A percentile compares a stretch with the other conserved stretches of the same genome.
phyloP scores from a whole-genome alignment of 345 rosid genomes.

The Acer saccharum region DNA sequence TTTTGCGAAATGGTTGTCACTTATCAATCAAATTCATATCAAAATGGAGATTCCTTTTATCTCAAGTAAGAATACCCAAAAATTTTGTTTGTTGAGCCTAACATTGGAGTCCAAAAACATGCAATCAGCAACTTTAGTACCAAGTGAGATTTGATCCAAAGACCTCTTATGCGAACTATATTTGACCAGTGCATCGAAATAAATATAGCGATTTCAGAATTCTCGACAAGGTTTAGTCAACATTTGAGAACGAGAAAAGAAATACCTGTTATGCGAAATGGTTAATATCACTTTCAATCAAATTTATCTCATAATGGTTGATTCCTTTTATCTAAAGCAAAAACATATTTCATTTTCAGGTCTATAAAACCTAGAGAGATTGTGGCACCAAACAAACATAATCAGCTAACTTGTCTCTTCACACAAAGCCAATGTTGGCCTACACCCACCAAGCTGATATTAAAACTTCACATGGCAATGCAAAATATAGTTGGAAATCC shows the following conservation, averaged over 20 bases:
- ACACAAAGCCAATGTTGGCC: constrained; percentile 7
- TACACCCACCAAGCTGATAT: constrained; percentile 11
- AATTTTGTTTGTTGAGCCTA: too few species aligned
- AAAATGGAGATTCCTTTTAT: too few species aligned
- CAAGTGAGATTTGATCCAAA: too few species aligned
- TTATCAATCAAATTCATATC: too few species aligned
- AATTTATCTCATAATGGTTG: too few species aligned
- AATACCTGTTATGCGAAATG: neutral
- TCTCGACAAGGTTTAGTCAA: neutral
- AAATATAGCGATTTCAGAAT: too few species aligned
- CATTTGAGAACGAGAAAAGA: neutral
- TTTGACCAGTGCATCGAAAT: too few species aligned
- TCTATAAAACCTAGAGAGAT: neutral
- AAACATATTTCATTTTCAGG: too few species aligned
- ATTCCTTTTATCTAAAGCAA: too few species aligned
- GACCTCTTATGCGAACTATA: too few species aligned
- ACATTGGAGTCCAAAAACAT: neutral
- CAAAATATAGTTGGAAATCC: neutral
- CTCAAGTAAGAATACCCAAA: too few species aligned
- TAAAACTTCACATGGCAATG: constrained; percentile 35
- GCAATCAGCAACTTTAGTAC: neutral
- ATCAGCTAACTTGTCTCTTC: constrained; percentile 20
- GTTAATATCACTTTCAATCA: neutral
- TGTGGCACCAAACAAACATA: constrained; percentile 14
- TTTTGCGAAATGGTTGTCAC: too few species aligned